Conservation (phyloP, 2,329 filamentous ascomycete genomes). For the Corinectria fuckeliana region DNA sequence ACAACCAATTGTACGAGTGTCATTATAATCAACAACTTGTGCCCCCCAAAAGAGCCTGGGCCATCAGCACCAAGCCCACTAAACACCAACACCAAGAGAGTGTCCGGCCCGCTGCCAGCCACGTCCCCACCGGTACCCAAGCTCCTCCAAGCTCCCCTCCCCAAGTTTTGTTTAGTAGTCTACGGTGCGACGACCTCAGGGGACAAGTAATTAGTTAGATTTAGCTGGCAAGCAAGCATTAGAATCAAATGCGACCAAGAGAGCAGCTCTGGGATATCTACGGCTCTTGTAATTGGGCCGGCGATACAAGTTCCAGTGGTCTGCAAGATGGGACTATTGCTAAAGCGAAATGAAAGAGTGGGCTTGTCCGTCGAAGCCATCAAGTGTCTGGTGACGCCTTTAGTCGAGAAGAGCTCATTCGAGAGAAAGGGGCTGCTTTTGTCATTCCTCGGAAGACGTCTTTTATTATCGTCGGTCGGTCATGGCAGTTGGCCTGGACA, state of each 20-base stretch:
- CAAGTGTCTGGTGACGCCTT: conserved; percentile 16
- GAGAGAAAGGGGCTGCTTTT: conserved; percentile 5
- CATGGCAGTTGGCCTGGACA: conserved; percentile 9
- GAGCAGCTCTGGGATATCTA: conserved; percentile 25
- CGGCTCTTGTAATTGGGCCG: conserved; percentile 27
- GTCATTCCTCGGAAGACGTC: not conserved
- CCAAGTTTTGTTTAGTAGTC: not conserved
- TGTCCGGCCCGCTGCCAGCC: conserved; percentile 2
- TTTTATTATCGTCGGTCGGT: not conserved
- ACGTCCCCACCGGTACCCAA: not conserved
- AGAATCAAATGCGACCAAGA: not conserved
- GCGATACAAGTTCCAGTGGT: not conserved
- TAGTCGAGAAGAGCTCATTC: conserved; percentile 29
- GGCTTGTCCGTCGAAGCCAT: conserved; percentile 19
- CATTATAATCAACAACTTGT: conserved; percentile 4
- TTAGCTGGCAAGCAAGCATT: not conserved
- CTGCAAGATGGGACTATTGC: conserved; percentile 11
- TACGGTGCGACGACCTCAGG: conserved; percentile 2
- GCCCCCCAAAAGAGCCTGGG: not conserved
- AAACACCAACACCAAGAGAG: not conserved
- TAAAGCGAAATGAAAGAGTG: conserved; percentile 37
- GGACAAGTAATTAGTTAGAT: too few species aligned
- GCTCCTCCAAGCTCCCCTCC: not conserved
- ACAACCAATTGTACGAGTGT: conserved; percentile 13
- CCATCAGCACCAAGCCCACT: not conserved